Conservation (phyloP, 192 early-diverging fungal species). For the Fimicolochytrium jonesii region DNA sequence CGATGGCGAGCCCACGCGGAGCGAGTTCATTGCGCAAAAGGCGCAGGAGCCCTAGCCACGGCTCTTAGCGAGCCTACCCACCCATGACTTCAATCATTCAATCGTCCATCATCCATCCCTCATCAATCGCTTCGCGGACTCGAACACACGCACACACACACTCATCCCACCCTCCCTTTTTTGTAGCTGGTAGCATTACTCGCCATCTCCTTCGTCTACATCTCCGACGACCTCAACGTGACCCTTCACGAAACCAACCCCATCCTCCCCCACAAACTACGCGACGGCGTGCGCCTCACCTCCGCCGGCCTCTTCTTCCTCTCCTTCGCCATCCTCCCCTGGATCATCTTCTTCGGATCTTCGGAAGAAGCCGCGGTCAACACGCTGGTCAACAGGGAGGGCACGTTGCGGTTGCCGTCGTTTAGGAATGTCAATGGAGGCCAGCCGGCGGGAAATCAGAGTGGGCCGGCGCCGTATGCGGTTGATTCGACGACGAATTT, state of each 20-base stretch:
- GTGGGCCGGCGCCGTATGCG: neutral
- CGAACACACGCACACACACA: neutral
- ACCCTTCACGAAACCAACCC: neutral
- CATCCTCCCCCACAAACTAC: neutral
- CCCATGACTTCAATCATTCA: neutral
- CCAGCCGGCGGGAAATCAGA: neutral
- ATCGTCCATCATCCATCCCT: neutral
- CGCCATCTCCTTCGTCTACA: conserved; percentile 27
- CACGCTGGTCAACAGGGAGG: neutral
- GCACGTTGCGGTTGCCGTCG: neutral
- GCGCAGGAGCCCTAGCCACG: no score
- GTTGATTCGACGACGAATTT: neutral
- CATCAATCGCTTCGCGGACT: neutral
- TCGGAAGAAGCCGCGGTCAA: conserved; percentile 9
- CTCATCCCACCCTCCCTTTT: neutral
- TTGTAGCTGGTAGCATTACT: conserved; percentile 30
- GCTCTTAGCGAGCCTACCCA: no score
- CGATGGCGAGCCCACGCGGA: no score
- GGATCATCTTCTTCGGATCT: conserved; percentile 28
- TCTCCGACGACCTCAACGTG: conserved; percentile 13
- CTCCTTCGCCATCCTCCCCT: conserved; percentile 27
- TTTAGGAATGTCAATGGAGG: neutral
- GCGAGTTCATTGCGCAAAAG: no score
- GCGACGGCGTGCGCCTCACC: conserved; percentile 1
- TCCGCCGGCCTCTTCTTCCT: conserved; percentile 31